These are phyloP conservation scores for Oryza punctata DNA, from an alignment of 176 grass and related monocot genomes.

Conservation along the genomic window DNA sequence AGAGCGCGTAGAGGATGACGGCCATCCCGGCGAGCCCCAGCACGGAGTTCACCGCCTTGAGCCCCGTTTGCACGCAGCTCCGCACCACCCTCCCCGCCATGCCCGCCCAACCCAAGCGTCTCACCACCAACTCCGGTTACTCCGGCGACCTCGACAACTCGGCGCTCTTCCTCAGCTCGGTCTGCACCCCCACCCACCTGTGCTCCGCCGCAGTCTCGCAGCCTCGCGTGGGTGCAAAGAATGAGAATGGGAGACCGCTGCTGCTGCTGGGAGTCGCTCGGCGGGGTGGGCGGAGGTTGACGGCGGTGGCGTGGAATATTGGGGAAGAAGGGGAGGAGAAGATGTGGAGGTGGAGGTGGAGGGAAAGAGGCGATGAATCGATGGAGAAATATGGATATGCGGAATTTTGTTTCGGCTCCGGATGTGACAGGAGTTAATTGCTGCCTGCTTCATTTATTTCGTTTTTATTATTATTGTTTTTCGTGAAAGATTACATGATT, in stretches of 20 bases:
- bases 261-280: not conserved
- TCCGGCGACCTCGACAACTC: not conserved
- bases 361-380: not conserved
- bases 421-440: not conserved
- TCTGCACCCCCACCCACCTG: not conserved
- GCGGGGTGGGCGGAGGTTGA: not conserved
- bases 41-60: constrained; percentile 82
- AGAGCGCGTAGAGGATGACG: constrained; percentile 96
- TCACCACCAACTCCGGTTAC: not conserved
- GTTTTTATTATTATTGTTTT: too few species aligned
- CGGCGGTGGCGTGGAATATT: constrained; percentile 32
- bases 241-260: not conserved
- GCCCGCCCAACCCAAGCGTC: too few species aligned
- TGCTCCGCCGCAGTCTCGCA: not conserved
- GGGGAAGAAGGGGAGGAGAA: not conserved
- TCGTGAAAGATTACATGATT: not conserved
- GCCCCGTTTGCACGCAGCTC: constrained; percentile 78
- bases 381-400: not conserved
- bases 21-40: constrained; percentile 90
- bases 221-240: not conserved
- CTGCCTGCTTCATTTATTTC: not conserved
- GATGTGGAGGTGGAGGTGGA: not conserved
- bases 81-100: constrained; percentile 59
- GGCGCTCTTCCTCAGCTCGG: not conserved
- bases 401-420: not conserved